phyloP scores from a whole-genome alignment of 2,329 filamentous ascomycete species.

The Verticillium klebahnii region DNA sequence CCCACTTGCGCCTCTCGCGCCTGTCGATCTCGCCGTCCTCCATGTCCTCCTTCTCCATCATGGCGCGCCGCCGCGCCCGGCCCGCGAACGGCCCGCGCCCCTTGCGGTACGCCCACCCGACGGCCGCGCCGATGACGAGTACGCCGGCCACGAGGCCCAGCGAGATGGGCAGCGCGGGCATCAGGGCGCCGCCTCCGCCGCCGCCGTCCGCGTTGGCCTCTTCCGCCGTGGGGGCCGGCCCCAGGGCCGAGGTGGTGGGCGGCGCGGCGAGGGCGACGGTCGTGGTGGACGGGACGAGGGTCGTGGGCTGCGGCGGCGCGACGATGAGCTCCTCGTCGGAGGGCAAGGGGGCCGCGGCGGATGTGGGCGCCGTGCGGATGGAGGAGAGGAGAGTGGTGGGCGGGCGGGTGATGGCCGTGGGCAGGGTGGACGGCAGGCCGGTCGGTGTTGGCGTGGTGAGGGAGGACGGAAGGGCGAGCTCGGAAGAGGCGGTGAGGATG shows the following conservation, averaged over 20 bases:
- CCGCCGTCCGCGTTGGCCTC: not conserved
- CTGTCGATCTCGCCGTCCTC: conserved; percentile 8
- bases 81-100: conserved; percentile 7
- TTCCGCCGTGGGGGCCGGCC: not conserved
- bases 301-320: not conserved
- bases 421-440: not conserved
- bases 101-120: conserved; percentile 11
- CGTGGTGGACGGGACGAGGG: not conserved
- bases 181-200: conserved; percentile 3
- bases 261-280: not conserved
- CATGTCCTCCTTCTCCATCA: conserved; percentile 10
- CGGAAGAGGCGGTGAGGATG: not conserved
- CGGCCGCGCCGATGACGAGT: conserved; percentile 7
- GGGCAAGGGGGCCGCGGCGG: not conserved
- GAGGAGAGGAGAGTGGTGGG: not conserved
- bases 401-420: not conserved
- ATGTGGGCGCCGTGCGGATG: not conserved
- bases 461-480: not conserved
- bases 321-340: not conserved
- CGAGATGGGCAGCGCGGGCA: conserved; percentile 14
- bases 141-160: conserved; percentile 11
- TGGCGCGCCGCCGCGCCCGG: conserved; percentile 2
- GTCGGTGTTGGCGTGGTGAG: not conserved
- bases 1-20: conserved; percentile 12
- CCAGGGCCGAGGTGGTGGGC: not conserved